Evolutionary conservation across 257 asterid genomes (phyloP), one percentile per base, ranked within the genome.

Genomic region (Solanum sejunctum): DNA sequence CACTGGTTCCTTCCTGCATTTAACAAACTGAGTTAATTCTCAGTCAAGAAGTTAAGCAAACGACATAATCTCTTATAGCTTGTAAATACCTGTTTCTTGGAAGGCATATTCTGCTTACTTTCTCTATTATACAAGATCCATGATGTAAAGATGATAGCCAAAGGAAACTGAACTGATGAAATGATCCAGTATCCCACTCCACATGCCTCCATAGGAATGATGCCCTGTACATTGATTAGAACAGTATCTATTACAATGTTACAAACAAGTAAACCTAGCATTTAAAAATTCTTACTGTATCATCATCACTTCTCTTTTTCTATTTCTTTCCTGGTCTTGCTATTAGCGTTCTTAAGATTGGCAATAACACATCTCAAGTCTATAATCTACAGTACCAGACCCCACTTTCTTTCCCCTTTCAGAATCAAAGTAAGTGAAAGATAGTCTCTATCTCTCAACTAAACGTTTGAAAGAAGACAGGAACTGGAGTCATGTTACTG

Each of bases 111-210:
- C 28, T 72, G 84, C 10, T 60, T 61, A 57, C 51, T 71, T 47
- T 80, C 88, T 84, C 87, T 86, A 67, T 85, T 77, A 56, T 63
- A 92, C 67, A 92, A 85, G 85, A 93, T 92, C 90, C 91, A 91
- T 49, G 92, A 20, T 47, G 95, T 96, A 88, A 92, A 95, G 82
- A 93, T 80, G 39, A 95, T 52, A 23, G 97, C 93, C 12, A 95
- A 84, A 75, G 97, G 98, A 52, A 96, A 88, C 88, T 95, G 99
- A 83, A 87, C 17, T 41, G 92, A 84, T 69, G 98, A 93, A 81
- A 96, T 88, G 47, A 92, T 85, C 99, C 99, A 96, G 85, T 96
- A 96, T 83, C 72, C 97, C 1, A 89, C 88, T 86, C 99, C 98
- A 87, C 99, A 96, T 54, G 91, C 81, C 89, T 92, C 89, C 85